These are phyloP conservation scores for Melampsora abietis-canadensis DNA, from an alignment of 1,284 basidiomycete species.

Conservation along the genomic window DNA sequence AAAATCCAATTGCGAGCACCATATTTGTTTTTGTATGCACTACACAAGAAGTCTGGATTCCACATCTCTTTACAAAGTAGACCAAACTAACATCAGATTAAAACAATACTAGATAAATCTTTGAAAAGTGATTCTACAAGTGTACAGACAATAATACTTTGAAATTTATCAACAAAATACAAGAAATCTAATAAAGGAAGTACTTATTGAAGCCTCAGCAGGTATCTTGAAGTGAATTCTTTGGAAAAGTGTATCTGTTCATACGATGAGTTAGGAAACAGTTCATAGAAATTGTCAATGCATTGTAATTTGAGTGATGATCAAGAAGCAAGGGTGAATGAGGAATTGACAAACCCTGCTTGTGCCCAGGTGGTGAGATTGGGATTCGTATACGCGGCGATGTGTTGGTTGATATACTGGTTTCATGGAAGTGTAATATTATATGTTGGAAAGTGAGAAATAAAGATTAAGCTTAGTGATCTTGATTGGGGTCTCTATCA, in stretches of 20 bases:
- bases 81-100: too few relatives aligned
- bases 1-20: too few relatives aligned
- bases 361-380: slow-evolving; percentile 41
- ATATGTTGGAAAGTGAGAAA: too few relatives aligned
- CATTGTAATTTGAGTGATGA: not conserved
- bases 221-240: slow-evolving; percentile 5
- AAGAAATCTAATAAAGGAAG: too few relatives aligned
- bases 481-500: not conserved
- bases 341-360: slow-evolving; percentile 28
- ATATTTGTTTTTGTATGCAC: too few relatives aligned
- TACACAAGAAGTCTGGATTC: too few relatives aligned
- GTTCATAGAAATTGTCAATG: not conserved
- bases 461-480: not conserved
- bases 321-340: not conserved
- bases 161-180: too few relatives aligned
- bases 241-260: slow-evolving; percentile 13
- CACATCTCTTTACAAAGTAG: too few relatives aligned
- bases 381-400: slow-evolving; percentile 37
- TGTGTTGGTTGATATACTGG: slow-evolving; percentile 39
- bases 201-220: not conserved
- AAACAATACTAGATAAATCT: too few relatives aligned
- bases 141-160: too few relatives aligned
- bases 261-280: not conserved
- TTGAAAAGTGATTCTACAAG: too few relatives aligned
- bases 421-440: too few relatives aligned